Evolutionary conservation across 108 stramenopile genomes (phyloP).

Genomic region (Cyclotella sp.): DNA sequence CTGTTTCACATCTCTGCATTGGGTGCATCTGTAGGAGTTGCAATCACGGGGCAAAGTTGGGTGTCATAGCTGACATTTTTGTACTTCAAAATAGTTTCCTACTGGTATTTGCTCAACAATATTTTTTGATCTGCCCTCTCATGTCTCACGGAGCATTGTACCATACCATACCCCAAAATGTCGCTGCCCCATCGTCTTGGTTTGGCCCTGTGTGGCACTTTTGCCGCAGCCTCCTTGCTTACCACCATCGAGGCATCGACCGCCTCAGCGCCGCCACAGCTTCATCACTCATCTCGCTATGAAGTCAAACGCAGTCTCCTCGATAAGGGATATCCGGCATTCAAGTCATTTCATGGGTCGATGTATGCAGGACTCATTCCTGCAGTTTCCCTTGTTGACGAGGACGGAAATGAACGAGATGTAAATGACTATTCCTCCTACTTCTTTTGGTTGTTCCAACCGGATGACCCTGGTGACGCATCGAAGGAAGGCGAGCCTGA

Average conservation of each 20-base stretch:
- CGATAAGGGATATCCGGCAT: conserved; percentile 23
- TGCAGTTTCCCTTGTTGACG: not conserved
- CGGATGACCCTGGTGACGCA: conserved; percentile 18
- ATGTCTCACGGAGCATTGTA: too few species aligned
- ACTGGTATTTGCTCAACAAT: too few species aligned
- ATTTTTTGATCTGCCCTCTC: too few species aligned
- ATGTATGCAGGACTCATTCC: conserved; percentile 31
- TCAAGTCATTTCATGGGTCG: conserved; percentile 22
- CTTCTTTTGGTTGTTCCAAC: conserved; percentile 51
- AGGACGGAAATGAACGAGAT: conserved; percentile 2
- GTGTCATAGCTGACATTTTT: too few species aligned
- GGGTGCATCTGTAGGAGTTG: too few species aligned
- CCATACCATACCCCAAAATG: too few species aligned
- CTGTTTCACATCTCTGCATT: too few species aligned
- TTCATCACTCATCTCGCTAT: conserved; percentile 6
- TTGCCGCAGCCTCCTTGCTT: not conserved
- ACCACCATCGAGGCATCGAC: not conserved
- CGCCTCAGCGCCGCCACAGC: not conserved
- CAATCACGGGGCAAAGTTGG: too few species aligned
- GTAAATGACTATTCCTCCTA: conserved; percentile 43
- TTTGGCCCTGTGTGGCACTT: not conserved
- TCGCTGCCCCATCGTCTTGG: too few species aligned
- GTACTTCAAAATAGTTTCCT: too few species aligned
- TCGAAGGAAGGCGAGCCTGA: conserved; percentile 4
- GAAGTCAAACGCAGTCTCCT: conserved; percentile 20